Base-by-base conservation (phyloP, 805 yeast genomes). In the Komagataella pastoris region DNA sequence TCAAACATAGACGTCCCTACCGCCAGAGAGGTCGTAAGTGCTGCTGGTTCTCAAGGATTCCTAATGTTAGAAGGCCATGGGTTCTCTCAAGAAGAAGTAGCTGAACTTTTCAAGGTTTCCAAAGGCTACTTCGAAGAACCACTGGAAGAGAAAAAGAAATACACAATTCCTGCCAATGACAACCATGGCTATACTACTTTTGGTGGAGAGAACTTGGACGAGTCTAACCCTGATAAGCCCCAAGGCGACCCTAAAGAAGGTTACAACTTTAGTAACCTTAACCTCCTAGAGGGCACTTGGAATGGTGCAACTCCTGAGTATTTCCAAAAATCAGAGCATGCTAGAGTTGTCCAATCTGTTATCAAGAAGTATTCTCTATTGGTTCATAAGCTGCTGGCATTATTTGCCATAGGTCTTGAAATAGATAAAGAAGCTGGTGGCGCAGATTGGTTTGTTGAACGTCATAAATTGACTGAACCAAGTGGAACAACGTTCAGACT, bases 401-500 rank as follows among this genome's bases (percentile, higher is more conserved):
- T 81, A 36, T 68, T 85, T 45, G 85, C 87, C 0, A 65, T 73
- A 43, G 87, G 84, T 0, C 66, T 85, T 50, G 65, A 77, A 52
- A 73, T 84, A 48, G 83, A 80, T 51, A 78, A 74, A 53, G 54
- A 60, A 3, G 58, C 59, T 18, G 79, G 78, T 44, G 76, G 72
- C 48, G 59, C 60, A 6, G 69, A 76, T 17, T 85, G 86, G 83
- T 83, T 85, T 62, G 66, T 73, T 21, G 65, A 73, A 7, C 73
- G 81, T 55, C 84, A 81, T 59, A 66, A 69, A 36, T 72, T 80
- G 0, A 65, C 65, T 17, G 68, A 73, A 52, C 61, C 63, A 7
- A 77, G 84, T 18, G 85, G 85, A n/a, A 70, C 87, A 3, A 76
- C 85, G 0, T 71, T 85, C 59, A 68, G 91, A 59, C 69, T 85